Percentiles rank a stretch among this genome's conserved stretches.
These are phyloP conservation scores for Pythium chondricola DNA, from an alignment of 352 stramenopile species.

Conservation along the genomic window DNA sequence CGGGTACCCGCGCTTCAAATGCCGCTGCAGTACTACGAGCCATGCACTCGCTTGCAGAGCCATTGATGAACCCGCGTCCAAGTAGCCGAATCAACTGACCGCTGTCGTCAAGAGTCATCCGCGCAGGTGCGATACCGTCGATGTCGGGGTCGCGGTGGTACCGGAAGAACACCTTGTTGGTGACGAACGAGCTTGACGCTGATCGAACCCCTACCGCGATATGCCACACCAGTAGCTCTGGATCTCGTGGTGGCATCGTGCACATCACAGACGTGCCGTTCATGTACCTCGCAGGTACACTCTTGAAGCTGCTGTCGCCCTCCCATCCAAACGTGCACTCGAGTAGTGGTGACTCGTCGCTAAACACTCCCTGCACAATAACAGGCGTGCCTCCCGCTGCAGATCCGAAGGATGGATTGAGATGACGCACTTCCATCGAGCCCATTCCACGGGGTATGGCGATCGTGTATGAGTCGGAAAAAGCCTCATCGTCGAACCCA, in stretches of 20 bases:
- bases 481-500: background rate
- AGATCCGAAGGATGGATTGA: conserved; percentile 9
- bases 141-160: conserved; percentile 1
- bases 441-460: background rate
- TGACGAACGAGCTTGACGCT: conserved; percentile 10
- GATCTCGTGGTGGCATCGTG: conserved; percentile 17
- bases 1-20: background rate
- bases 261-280: conserved; percentile 27
- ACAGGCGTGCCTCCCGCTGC: background rate
- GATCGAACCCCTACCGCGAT: conserved; percentile 28
- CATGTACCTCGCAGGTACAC: conserved; percentile 7
- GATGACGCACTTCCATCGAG: too few relatives aligned
- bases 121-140: background rate
- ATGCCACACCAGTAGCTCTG: conserved; percentile 10
- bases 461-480: conserved; percentile 4
- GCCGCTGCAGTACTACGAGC: background rate
- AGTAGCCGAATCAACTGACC: background rate
- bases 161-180: conserved; percentile 25
- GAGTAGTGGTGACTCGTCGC: background rate
- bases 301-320: conserved; percentile 3
- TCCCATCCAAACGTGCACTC: conserved; percentile 37
- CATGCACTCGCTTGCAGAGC: background rate
- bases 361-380: too few relatives aligned
- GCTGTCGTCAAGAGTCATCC: background rate
- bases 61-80: conserved; percentile 7